A percentile compares a stretch with the other conserved stretches of the same genome.
These are phyloP conservation scores for Podosphaera xanthii DNA, from an alignment of 2,329 filamentous ascomycete genomes.

Conservation along the genomic window DNA sequence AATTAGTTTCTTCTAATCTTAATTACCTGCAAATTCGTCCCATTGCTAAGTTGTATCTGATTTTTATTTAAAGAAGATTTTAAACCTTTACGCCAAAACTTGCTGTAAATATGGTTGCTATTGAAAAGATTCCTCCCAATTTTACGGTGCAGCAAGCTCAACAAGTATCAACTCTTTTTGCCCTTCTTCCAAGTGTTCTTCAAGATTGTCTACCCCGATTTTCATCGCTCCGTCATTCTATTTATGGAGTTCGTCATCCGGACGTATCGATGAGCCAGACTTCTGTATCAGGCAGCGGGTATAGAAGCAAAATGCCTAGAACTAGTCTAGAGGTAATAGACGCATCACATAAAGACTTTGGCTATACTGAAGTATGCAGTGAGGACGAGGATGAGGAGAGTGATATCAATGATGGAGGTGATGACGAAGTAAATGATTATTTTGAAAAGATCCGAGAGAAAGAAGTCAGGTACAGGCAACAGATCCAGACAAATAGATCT, in stretches of 20 bases:
- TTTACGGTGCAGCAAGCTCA: not conserved
- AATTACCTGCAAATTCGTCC: no score
- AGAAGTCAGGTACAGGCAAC: slow-evolving; percentile 1
- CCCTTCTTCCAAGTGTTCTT: slow-evolving; percentile 28
- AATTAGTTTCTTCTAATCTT: no score
- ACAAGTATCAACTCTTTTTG: slow-evolving; percentile 25
- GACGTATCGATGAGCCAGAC: slow-evolving; percentile 5
- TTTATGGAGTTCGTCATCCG: slow-evolving; percentile 13
- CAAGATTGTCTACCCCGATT: slow-evolving; percentile 28
- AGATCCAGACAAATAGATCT: slow-evolving; percentile 5
- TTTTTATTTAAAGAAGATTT: no score
- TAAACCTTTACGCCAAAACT: no score
- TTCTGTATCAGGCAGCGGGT: slow-evolving; percentile 11
- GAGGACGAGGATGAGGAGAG: slow-evolving; percentile 3
- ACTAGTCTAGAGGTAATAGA: slow-evolving; percentile 14
- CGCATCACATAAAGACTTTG: slow-evolving; percentile 9
- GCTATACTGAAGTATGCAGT: slow-evolving; percentile 6
- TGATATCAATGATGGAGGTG: not conserved
- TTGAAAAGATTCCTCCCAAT: not conserved
- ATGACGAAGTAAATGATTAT: slow-evolving; percentile 6
- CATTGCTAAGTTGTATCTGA: no score
- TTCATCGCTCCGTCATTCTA: slow-evolving; percentile 23
- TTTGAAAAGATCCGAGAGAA: slow-evolving; percentile 4
- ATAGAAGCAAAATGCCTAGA: not conserved
- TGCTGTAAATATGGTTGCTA: no score